Percentiles rank a stretch among this genome's conserved stretches.
These are phyloP conservation scores for Niveomyces coronatus DNA, from an alignment of 2,329 filamentous ascomycete genomes.

Conservation along the genomic window DNA sequence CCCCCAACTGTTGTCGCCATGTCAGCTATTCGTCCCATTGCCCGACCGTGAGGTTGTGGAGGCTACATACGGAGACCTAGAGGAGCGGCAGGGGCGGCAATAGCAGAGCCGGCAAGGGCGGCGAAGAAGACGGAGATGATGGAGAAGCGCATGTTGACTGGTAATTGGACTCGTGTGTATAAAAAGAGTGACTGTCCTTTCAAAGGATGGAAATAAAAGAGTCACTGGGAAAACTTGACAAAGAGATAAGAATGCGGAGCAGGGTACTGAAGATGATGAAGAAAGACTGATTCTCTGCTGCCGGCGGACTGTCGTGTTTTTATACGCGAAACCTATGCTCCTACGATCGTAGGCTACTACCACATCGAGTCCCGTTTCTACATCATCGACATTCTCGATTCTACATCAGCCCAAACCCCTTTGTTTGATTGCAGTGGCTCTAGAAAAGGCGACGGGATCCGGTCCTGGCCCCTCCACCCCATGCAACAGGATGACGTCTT, in stretches of 20 bases:
- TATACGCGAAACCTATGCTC: constrained; percentile 5
- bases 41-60: background rate
- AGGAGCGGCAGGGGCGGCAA: constrained; percentile 9
- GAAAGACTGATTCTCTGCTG: background rate
- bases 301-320: background rate
- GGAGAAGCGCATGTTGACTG: constrained; percentile 15
- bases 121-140: constrained; percentile 10
- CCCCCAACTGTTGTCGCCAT: background rate
- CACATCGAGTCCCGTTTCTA: too few relatives aligned
- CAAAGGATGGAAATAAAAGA: constrained; percentile 10
- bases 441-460: too few relatives aligned
- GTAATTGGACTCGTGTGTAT: background rate
- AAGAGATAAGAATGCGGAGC: background rate
- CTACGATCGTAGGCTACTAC: too few relatives aligned
- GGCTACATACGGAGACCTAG: constrained; percentile 1
- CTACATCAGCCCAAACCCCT: too few relatives aligned
- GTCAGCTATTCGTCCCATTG: too few relatives aligned
- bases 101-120: constrained; percentile 12
- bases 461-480: too few relatives aligned
- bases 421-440: too few relatives aligned
- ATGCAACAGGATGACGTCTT: too few relatives aligned
- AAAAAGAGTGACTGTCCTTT: constrained; percentile 8
- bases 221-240: constrained; percentile 7
- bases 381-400: too few relatives aligned
- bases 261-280: constrained; percentile 3